A percentile compares a stretch with the other conserved stretches of the same genome.
Conservation (phyloP, 495 filamentous ascomycete genomes). For the Podospora pseudopauciseta region DNA sequence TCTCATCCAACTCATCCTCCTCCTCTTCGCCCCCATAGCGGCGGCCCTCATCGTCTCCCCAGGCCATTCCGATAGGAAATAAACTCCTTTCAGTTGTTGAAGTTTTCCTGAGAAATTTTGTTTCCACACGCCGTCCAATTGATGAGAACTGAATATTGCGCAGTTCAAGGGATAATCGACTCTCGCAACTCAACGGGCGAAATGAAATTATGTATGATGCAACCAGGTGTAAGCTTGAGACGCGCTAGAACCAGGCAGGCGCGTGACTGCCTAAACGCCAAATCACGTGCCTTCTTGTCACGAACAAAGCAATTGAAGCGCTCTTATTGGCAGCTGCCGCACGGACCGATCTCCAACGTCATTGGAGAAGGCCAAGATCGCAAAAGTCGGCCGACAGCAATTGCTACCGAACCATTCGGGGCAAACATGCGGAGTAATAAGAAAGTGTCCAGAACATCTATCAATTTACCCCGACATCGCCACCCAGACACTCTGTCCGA, state of each 20-base stretch:
- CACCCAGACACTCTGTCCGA: slow-evolving; percentile 1
- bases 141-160: not conserved
- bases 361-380: slow-evolving; percentile 14
- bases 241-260: slow-evolving; percentile 9
- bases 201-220: not conserved
- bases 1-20: slow-evolving; percentile 71
- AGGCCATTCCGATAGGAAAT: slow-evolving; percentile 35
- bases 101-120: not conserved
- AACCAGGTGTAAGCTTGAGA: not conserved
- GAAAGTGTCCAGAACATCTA: slow-evolving; percentile 1
- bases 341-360: slow-evolving; percentile 10
- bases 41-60: slow-evolving; percentile 43
- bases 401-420: slow-evolving; percentile 10
- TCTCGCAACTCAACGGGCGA: not conserved
- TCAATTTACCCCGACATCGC: slow-evolving; percentile 8
- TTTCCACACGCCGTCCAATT: not conserved
- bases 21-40: slow-evolving; percentile 53
- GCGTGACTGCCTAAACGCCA: slow-evolving; percentile 9
- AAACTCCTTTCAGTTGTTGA: not conserved
- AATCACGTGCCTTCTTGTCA: slow-evolving; percentile 13
- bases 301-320: not conserved
- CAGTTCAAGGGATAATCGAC: not conserved
- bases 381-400: slow-evolving; percentile 9
- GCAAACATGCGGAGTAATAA: not conserved
- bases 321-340: slow-evolving; percentile 11